phyloP scores from a whole-genome alignment of 495 filamentous ascomycete species.

The Penicillium macrosclerotiorum region DNA sequence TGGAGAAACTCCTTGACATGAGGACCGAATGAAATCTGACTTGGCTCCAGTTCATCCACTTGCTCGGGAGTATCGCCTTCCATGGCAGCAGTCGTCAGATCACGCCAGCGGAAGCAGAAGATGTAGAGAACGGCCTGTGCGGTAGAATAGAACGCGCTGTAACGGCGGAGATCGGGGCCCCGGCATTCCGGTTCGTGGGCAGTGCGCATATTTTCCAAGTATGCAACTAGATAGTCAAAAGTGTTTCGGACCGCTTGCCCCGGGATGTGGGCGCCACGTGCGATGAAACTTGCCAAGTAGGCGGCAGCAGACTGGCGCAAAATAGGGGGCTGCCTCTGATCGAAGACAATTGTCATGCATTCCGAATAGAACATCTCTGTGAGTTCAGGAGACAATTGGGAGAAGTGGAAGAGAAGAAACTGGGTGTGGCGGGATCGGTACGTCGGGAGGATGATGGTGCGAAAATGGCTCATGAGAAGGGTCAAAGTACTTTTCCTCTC shows the following conservation, averaged over 20 bases:
- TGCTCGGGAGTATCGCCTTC: constrained; percentile 51
- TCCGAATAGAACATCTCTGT: constrained; percentile 78
- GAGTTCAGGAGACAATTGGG: constrained; percentile 69
- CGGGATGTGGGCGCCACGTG: constrained; percentile 76
- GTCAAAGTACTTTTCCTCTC: constrained; percentile 57
- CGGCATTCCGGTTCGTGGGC: constrained; percentile 65
- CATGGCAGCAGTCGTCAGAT: constrained; percentile 62
- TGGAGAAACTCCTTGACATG: constrained; percentile 69
- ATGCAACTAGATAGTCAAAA: constrained; percentile 68
- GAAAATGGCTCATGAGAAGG: constrained; percentile 77
- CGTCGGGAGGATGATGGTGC: constrained; percentile 81
- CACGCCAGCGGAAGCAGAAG: constrained; percentile 97
- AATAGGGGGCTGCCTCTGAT: constrained; percentile 59
- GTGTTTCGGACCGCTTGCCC: constrained; percentile 72
- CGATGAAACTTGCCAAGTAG: constrained; percentile 93
- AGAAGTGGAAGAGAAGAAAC: constrained; percentile 92
- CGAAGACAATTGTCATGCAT: constrained; percentile 67
- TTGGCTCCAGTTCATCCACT: constrained; percentile 52
- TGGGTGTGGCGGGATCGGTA: constrained; percentile 84
- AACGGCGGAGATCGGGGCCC: constrained; percentile 80
- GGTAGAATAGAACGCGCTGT: constrained; percentile 80
- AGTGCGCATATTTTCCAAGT: constrained; percentile 65
- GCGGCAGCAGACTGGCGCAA: constrained; percentile 79
- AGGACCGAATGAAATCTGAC: constrained; percentile 70
- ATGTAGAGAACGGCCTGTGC: constrained; percentile 90